Evolutionary conservation across 2,329 filamentous ascomycete genomes (phyloP), one percentile per base, ranked within the genome.

Genomic region (Beauveria pseudobassiana): DNA sequence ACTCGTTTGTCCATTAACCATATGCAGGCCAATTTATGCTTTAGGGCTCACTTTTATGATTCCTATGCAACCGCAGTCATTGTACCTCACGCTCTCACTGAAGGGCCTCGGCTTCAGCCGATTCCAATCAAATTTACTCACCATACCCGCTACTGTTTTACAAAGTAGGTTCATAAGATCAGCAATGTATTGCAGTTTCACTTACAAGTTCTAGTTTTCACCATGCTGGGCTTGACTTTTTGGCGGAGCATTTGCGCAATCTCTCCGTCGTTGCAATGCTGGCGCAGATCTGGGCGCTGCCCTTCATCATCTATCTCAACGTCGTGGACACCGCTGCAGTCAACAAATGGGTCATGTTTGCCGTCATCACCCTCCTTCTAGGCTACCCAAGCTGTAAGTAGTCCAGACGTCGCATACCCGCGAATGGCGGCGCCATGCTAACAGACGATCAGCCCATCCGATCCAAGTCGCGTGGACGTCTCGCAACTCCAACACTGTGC

Each of bases 401-500:
- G 9, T 30, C 20, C 24, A 22, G 8, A 20, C 2, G 5, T 28
- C 34, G 1, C 61, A 63, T 8, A 49, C 52, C 4, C 38, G 14
- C 12, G 9, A 38, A 34, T 49, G 22, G 8, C 46, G 34, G 10
- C 28, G 28, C 45, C 6, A 8, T 42, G 16, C 57, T 59, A 18
- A 59, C 30, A 12, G 30, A 3, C 62, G 65, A 8, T 5, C 51
- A 68, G 68, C 72, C 1, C 80, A 86, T 66, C 79, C 82, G 0
- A 79, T 85, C 22, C 74, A 83, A 45, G 83, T 85, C 0, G 83
- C 80, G 0, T 80, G 83, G 72, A 82, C 79, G 0, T 82, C 80
- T 2, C 77, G 82, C 51, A 87, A 87, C 65, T 78, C 82, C 0
- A 83, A 83, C 50, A 79, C 79, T 2, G 84, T 87, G 1, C 76